phyloP scores from a whole-genome alignment of 2,329 filamentous ascomycete genomes.

The Colletotrichum sp. region DNA sequence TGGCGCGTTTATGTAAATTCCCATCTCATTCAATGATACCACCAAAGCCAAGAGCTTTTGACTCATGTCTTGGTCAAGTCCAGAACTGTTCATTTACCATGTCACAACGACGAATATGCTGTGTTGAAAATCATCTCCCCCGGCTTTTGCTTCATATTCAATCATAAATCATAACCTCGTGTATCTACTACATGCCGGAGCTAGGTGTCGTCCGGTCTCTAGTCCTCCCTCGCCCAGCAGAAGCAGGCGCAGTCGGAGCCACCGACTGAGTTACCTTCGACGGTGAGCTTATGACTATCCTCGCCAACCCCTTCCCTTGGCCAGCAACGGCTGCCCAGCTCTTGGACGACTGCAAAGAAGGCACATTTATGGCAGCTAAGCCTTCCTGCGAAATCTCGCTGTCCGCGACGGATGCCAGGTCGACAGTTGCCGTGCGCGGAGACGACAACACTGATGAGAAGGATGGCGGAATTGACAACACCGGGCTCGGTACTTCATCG shows the following conservation, averaged over 20 bases:
- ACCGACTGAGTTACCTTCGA: no score
- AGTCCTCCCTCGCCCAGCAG: neutral
- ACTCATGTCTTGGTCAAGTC: neutral
- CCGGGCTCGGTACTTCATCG: slow-evolving; percentile 26
- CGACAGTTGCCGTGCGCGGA: slow-evolving; percentile 26
- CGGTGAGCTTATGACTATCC: neutral
- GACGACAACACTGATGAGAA: slow-evolving; percentile 30
- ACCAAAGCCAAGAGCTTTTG: neutral
- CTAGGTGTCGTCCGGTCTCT: neutral
- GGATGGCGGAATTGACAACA: slow-evolving; percentile 31
- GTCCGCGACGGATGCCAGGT: neutral
- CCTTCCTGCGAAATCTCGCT: slow-evolving; percentile 4
- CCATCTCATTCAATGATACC: neutral
- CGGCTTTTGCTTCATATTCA: neutral
- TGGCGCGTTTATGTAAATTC: neutral
- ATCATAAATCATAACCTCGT: neutral
- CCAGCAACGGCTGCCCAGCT: slow-evolving; percentile 47
- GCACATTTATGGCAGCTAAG: slow-evolving; percentile 26
- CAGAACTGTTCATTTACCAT: neutral
- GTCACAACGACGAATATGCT: fast-evolving
- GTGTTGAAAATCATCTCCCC: neutral
- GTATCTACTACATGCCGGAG: neutral
- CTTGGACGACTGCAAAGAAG: slow-evolving; percentile 37
- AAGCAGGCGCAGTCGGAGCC: neutral
- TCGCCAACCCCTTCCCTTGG: slow-evolving; percentile 4